phyloP scores from a whole-genome alignment of 495 filamentous ascomycete genomes.

The Corynascus novoguineensis region DNA sequence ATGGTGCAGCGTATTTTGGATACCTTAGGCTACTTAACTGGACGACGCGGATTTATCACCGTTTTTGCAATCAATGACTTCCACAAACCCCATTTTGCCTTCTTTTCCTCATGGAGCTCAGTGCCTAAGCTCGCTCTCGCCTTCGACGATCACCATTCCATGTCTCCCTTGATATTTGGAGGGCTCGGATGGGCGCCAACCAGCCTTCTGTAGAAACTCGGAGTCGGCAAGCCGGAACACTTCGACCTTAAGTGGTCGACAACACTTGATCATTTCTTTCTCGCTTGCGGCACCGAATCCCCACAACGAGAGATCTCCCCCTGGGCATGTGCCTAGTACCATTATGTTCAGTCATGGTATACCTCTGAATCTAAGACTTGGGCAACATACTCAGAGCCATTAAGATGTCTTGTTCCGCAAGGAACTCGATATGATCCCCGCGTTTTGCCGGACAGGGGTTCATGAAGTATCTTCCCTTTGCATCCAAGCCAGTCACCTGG shows the following conservation, averaged over 20 bases:
- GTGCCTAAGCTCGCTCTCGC: not conserved
- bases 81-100: not conserved
- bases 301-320: slow-evolving; percentile 68
- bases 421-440: slow-evolving; percentile 69
- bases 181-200: slow-evolving; percentile 55
- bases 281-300: slow-evolving; percentile 64
- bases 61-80: not conserved
- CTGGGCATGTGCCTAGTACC: slow-evolving; percentile 41
- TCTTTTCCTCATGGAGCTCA: not conserved
- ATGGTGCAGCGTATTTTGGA: no score
- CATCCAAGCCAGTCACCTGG: slow-evolving; percentile 69
- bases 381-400: slow-evolving; percentile 56
- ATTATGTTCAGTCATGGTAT: slow-evolving; percentile 25
- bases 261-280: slow-evolving; percentile 63
- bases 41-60: no score
- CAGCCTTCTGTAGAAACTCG: slow-evolving; percentile 42
- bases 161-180: slow-evolving; percentile 62
- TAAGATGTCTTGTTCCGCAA: slow-evolving; percentile 68
- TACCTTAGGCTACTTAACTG: no score
- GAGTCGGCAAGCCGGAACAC: slow-evolving; percentile 57
- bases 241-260: slow-evolving; percentile 66
- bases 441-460: slow-evolving; percentile 58
- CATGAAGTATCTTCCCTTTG: slow-evolving; percentile 73
- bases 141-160: slow-evolving; percentile 44
- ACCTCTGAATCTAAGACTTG: not conserved